These are phyloP conservation scores for Diaporthe vexans DNA, from an alignment of 2,329 filamentous ascomycete genomes.

Conservation along the genomic window DNA sequence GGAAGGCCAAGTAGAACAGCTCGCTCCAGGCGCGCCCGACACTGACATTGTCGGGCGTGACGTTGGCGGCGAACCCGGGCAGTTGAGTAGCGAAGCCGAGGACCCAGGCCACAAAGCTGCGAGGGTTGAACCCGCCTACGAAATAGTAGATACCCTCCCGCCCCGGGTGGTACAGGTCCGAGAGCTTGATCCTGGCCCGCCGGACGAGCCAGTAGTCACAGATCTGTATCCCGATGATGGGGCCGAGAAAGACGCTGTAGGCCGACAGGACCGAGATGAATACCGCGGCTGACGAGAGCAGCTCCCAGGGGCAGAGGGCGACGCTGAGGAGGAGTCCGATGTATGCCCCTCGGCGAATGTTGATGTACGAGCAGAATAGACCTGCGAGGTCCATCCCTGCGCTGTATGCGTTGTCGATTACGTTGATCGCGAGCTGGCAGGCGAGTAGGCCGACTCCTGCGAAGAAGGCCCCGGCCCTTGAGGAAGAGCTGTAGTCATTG, in stretches of 20 bases:
- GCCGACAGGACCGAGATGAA: constrained; percentile 62
- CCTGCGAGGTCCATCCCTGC: constrained; percentile 69
- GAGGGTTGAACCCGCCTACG: constrained; percentile 39
- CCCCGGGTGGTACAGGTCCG: constrained; percentile 39
- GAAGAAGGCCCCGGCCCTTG: constrained; percentile 62
- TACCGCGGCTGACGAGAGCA: constrained; percentile 59
- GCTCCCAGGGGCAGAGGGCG: constrained; percentile 63
- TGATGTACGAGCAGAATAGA: constrained; percentile 66
- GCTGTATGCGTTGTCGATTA: constrained; percentile 62
- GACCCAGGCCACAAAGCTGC: constrained; percentile 40
- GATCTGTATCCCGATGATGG: constrained; percentile 41
- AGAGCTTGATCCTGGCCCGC: constrained; percentile 39
- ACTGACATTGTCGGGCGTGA: constrained; percentile 29
- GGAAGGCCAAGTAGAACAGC: constrained; percentile 38
- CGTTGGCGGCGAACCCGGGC: constrained; percentile 38
- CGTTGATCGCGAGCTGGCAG: constrained; percentile 60
- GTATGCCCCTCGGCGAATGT: constrained; percentile 65
- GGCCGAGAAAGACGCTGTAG: constrained; percentile 48
- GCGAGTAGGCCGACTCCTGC: constrained; percentile 59
- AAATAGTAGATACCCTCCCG: constrained; percentile 41
- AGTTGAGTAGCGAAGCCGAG: constrained; percentile 40
- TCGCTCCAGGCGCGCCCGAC: constrained; percentile 35
- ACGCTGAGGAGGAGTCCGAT: constrained; percentile 53
- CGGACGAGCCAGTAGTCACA: constrained; percentile 41
- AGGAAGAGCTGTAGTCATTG: constrained; percentile 42